phyloP scores from a whole-genome alignment of 2,329 filamentous ascomycete genomes.

The Pseudogymnoascus sp. region DNA sequence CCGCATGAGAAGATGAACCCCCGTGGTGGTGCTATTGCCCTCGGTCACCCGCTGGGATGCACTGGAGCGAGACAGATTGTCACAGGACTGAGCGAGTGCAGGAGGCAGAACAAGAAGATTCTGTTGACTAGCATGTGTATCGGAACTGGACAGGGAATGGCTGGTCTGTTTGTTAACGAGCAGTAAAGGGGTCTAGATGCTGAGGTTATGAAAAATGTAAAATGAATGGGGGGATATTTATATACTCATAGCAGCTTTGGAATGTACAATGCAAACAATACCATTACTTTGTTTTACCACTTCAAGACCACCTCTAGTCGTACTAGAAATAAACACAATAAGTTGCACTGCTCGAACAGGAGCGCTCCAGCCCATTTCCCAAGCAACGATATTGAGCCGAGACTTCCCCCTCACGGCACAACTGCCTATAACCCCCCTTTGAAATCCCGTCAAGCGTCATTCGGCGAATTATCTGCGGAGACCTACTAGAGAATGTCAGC shows the following conservation, averaged over 20 bases:
- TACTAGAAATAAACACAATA: not conserved
- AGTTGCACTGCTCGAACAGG: not conserved
- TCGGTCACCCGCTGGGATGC: conserved; percentile 74
- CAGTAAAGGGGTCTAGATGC: conserved; percentile 20
- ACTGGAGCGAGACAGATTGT: conserved; percentile 78
- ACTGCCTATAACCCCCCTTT: too few species aligned
- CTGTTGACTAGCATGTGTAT: conserved; percentile 88
- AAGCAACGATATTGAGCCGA: too few species aligned
- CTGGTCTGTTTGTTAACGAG: conserved; percentile 59
- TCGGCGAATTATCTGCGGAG: too few species aligned
- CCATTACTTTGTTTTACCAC: not conserved
- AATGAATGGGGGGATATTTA: not conserved
- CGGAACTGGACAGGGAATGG: conserved; percentile 63
- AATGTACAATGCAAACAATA: conserved; percentile 1
- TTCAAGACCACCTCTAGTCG: not conserved
- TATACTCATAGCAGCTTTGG: not conserved
- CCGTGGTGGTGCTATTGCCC: conserved; percentile 72
- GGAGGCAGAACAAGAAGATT: conserved; percentile 82
- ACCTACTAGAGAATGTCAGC: too few species aligned
- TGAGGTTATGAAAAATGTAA: not conserved
- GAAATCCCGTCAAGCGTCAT: too few species aligned
- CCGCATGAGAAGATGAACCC: conserved; percentile 74
- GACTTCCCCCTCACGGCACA: too few species aligned
- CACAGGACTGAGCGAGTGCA: conserved; percentile 78
- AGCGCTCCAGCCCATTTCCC: too few species aligned